A percentile compares a stretch with the other conserved stretches of the same genome.
These are phyloP conservation scores for Ilyonectria mors-panacis DNA, from an alignment of 2,329 filamentous ascomycete species.

Conservation along the genomic window DNA sequence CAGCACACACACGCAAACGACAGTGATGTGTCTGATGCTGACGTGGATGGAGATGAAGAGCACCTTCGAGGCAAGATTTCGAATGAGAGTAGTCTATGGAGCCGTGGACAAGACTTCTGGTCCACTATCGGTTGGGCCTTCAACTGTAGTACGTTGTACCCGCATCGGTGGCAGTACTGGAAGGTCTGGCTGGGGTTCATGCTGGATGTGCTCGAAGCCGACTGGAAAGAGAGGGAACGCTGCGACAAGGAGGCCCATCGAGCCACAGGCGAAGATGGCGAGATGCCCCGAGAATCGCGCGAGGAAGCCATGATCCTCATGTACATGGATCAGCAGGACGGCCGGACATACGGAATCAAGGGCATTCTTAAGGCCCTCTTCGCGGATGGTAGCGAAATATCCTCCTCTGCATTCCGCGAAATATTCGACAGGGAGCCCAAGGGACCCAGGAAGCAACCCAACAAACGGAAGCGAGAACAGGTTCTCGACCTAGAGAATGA, in stretches of 20 bases:
- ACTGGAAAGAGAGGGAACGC: conserved; percentile 73
- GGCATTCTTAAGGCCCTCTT: conserved; percentile 77
- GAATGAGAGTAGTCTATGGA: conserved; percentile 78
- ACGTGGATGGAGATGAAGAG: conserved; percentile 64
- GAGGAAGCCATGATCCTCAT: conserved; percentile 71
- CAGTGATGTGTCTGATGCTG: conserved; percentile 57
- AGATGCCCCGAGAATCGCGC: conserved; percentile 54
- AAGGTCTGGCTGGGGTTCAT: conserved; percentile 84
- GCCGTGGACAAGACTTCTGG: conserved; percentile 90
- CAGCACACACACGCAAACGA: conserved; percentile 60
- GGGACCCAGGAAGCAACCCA: conserved; percentile 57
- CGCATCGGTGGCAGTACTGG: conserved; percentile 86
- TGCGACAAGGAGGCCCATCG: conserved; percentile 58
- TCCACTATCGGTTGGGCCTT: conserved; percentile 91
- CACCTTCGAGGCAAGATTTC: conserved; percentile 73
- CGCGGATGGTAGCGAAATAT: conserved; percentile 72
- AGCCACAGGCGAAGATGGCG: conserved; percentile 38
- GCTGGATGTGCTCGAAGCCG: conserved; percentile 81
- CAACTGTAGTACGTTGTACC: conserved; percentile 84
- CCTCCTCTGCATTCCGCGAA: conserved; percentile 71
- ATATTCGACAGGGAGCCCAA: conserved; percentile 76
- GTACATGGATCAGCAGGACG: conserved; percentile 67
- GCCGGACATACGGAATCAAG: conserved; percentile 63
- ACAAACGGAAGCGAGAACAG: conserved; percentile 65
- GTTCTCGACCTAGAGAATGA: conserved; percentile 72